These are phyloP conservation scores for Arachnomyces sp. DNA, from an alignment of 2,329 filamentous ascomycete genomes.

Conservation along the genomic window DNA sequence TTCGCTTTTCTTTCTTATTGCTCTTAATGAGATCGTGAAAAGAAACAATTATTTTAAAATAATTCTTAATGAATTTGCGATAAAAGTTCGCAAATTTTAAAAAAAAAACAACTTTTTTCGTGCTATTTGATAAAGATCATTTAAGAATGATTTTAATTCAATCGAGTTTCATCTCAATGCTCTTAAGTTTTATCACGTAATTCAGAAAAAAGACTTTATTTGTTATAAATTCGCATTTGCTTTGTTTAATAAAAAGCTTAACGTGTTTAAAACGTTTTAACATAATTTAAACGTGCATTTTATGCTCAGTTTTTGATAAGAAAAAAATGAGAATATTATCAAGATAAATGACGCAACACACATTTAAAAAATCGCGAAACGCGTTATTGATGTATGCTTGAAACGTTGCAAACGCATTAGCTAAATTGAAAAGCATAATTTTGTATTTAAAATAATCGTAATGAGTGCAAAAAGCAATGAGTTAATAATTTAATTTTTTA, in stretches of 20 bases:
- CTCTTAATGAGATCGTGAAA: conserved; percentile 12
- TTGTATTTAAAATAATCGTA: conserved; percentile 15
- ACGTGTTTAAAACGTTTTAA: conserved; percentile 4
- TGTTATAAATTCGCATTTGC: conserved; percentile 11
- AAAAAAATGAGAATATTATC: conserved; percentile 7
- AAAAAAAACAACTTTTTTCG: too few relatives aligned
- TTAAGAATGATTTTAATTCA: conserved; percentile 14
- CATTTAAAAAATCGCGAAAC: conserved; percentile 10
- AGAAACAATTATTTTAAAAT: conserved; percentile 12
- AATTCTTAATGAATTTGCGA: conserved; percentile 21
- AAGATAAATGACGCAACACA: conserved; percentile 5
- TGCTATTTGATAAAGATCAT: conserved; percentile 13
- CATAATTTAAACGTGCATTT: conserved; percentile 5
- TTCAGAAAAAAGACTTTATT: conserved; percentile 10
- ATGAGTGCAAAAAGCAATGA: conserved; percentile 7
- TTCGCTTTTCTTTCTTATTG: background rate
- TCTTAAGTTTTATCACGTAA: conserved; percentile 8
- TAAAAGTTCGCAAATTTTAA: conserved; percentile 26
- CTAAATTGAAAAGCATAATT: conserved; percentile 15
- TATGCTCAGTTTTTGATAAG: conserved; percentile 1
- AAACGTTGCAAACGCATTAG: conserved; percentile 11
- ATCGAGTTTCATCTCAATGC: conserved; percentile 14
- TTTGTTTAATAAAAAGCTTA: conserved; percentile 6
- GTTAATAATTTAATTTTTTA: too few relatives aligned
- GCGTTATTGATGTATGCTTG: conserved; percentile 14